phyloP scores from a whole-genome alignment of 148 eudicot genomes.

The Dianthus caryophyllus region DNA sequence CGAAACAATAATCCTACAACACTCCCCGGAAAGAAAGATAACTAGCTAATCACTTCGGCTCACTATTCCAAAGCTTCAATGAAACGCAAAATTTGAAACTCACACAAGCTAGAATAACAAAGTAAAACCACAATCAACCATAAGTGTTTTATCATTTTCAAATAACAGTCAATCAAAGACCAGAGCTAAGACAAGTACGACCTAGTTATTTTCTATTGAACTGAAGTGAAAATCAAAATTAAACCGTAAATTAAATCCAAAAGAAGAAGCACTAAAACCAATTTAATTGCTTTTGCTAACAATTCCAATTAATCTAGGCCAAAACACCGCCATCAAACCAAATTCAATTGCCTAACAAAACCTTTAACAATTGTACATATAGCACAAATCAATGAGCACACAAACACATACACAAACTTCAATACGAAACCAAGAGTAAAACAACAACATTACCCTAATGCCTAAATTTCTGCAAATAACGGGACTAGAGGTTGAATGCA shows the following conservation, averaged over 20 bases:
- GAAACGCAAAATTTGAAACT: neutral
- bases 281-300: neutral
- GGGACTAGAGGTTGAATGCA: too few species aligned
- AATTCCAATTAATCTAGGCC: neutral
- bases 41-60: neutral
- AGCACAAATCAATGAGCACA: neutral
- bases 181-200: neutral
- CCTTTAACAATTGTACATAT: too few species aligned
- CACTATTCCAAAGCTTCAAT: constrained; percentile 2
- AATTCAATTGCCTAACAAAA: neutral
- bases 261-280: too few species aligned
- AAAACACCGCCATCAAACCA: neutral
- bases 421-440: neutral
- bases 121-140: neutral
- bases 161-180: neutral
- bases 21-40: neutral
- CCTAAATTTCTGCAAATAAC: too few species aligned
- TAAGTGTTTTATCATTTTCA: neutral
- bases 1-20: neutral
- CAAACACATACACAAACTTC: neutral
- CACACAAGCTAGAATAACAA: neutral
- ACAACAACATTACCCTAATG: too few species aligned
- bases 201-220: too few species aligned
- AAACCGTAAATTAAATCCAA: too few species aligned
- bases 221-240: too few species aligned